Evolutionary conservation across 2,329 filamentous ascomycete genomes (phyloP).

Genomic region (Hymenoscyphus fructigenus): DNA sequence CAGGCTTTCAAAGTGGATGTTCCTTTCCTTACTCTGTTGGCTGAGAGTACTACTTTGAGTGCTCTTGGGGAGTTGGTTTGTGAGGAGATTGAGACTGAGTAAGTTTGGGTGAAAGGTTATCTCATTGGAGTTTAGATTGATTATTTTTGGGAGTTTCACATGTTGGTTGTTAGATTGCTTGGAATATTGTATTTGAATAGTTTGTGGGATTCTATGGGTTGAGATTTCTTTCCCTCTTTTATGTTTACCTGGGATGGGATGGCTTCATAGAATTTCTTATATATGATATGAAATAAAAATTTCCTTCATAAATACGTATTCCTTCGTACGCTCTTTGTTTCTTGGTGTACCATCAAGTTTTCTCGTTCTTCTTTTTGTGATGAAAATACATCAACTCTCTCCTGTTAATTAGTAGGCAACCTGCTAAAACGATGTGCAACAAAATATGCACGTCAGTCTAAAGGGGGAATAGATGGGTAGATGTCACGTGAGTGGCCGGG

Average conservation of each 20-base stretch:
- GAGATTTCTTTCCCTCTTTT: background rate
- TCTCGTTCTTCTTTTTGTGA: no score
- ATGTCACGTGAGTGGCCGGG: no score
- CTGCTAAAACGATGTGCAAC: no score
- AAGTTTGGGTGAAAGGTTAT: background rate
- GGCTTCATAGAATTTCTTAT: background rate
- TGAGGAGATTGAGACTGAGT: background rate
- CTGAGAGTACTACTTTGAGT: conserved; percentile 11
- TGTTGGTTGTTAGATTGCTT: background rate
- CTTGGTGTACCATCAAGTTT: no score
- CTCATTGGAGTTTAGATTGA: background rate
- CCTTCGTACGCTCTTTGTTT: no score
- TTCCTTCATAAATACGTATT: no score
- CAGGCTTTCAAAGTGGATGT: conserved; percentile 38
- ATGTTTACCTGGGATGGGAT: background rate
- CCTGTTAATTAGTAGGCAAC: no score
- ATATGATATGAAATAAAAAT: background rate
- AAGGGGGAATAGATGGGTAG: no score
- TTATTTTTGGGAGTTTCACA: background rate
- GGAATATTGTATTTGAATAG: no score
- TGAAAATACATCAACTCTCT: no score
- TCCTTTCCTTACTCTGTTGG: conserved; percentile 32
- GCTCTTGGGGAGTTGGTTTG: conserved; percentile 7
- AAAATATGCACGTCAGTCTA: no score
- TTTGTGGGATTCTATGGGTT: background rate